phyloP scores from a whole-genome alignment of 306 rosid species.

The cucumber (Cucumis sativus) region DNA sequence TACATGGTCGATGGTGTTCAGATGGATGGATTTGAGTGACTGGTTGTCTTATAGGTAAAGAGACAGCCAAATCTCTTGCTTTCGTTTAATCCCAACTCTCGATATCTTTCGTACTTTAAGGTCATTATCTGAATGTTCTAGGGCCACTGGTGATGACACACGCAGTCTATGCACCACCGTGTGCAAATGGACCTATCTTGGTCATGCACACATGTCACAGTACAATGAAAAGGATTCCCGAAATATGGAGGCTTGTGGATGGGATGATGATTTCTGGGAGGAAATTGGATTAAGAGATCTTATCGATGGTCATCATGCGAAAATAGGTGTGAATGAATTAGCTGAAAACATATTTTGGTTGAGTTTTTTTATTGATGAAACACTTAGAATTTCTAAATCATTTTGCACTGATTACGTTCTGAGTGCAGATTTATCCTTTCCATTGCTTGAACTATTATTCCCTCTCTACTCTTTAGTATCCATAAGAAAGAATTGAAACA shows the following conservation, averaged over 20 bases:
- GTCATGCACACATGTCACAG: slow-evolving; percentile 94
- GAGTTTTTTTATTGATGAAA: slow-evolving; percentile 5
- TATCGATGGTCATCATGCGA: slow-evolving; percentile 88
- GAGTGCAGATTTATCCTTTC: background rate
- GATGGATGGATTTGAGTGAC: slow-evolving; percentile 99
- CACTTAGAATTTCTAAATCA: background rate
- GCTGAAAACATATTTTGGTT: background rate
- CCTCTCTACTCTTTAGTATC: background rate
- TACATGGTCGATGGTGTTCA: slow-evolving; percentile 85
- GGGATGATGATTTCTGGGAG: slow-evolving; percentile 99
- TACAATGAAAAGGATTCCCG: slow-evolving; percentile 53
- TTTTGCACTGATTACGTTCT: too few relatives aligned
- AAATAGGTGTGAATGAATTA: slow-evolving; percentile 54
- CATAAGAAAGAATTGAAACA: background rate
- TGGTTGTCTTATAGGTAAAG: slow-evolving; percentile 92
- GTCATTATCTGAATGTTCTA: slow-evolving; percentile 13
- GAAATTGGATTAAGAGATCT: slow-evolving; percentile 98
- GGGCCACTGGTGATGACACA: slow-evolving; percentile 97
- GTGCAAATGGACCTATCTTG: slow-evolving; percentile 97
- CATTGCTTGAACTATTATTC: background rate
- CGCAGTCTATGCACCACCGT: slow-evolving; percentile 94
- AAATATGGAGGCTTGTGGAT: slow-evolving; percentile 93
- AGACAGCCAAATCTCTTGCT: slow-evolving; percentile 2
- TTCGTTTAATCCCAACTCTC: background rate
- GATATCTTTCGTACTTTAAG: background rate